Evolutionary conservation across 257 asterid genomes (phyloP).

Genomic region (Ehretia macrophylla): DNA sequence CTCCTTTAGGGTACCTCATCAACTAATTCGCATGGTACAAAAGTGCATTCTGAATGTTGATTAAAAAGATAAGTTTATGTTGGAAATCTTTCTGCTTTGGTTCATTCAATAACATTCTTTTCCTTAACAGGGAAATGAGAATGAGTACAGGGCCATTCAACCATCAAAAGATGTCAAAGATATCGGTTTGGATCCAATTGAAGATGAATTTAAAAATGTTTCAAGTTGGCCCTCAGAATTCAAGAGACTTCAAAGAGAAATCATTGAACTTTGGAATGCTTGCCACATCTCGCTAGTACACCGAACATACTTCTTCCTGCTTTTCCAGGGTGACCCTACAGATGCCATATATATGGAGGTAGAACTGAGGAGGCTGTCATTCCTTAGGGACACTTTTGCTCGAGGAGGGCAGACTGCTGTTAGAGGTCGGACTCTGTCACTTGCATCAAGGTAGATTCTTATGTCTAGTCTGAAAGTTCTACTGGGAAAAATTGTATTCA

Average conservation of each 20-base stretch:
- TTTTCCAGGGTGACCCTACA: conserved; percentile 82
- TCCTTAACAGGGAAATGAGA: conserved; percentile 34
- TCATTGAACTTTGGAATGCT: conserved; percentile 75
- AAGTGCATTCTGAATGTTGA: too few relatives aligned
- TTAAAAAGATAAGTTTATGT: too few relatives aligned
- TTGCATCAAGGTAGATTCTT: conserved; percentile 52
- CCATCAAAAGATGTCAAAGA: conserved; percentile 50
- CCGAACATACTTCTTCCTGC: conserved; percentile 76
- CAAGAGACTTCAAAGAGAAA: conserved; percentile 66
- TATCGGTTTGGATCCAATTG: conserved; percentile 82
- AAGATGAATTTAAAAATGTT: conserved; percentile 43
- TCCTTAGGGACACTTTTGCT: conserved; percentile 58
- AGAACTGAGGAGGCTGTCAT: conserved; percentile 73
- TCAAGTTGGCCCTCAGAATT: conserved; percentile 75
- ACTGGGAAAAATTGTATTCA: too few relatives aligned
- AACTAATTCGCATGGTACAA: too few relatives aligned
- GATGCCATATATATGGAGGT: conserved; percentile 91
- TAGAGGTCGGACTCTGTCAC: conserved; percentile 50
- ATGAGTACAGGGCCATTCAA: conserved; percentile 26
- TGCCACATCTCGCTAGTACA: conserved; percentile 76
- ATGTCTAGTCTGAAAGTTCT: neutral
- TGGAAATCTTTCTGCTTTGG: neutral
- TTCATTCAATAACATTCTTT: neutral
- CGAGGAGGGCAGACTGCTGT: conserved; percentile 51
- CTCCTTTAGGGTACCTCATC: too few relatives aligned